These are phyloP conservation scores for Epichloe baconii DNA, from an alignment of 2,329 filamentous ascomycete genomes.

Conservation along the genomic window DNA sequence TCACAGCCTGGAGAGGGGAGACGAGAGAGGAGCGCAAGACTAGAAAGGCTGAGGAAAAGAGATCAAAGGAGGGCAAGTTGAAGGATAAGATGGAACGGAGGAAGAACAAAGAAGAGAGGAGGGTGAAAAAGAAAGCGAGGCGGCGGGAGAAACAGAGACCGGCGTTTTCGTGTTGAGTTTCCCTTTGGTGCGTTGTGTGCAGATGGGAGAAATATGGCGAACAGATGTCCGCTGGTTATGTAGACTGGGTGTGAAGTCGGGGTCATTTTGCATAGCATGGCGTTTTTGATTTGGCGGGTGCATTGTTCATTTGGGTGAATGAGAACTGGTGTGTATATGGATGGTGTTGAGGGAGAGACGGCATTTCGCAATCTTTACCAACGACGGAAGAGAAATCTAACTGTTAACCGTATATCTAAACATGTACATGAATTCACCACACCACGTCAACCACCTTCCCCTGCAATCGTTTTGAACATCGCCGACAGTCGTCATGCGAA, in stretches of 20 bases:
- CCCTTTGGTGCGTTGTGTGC: neutral
- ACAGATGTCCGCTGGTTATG: neutral
- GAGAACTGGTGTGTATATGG: neutral
- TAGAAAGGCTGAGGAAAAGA: conserved; percentile 20
- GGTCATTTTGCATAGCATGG: conserved; percentile 5
- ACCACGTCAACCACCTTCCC: neutral
- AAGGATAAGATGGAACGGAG: conserved; percentile 10
- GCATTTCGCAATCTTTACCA: too few species aligned
- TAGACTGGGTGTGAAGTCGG: neutral
- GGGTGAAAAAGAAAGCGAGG: conserved; percentile 30
- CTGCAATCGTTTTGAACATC: neutral
- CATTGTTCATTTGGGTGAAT: neutral
- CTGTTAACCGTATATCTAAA: neutral
- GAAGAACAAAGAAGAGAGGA: conserved; percentile 28
- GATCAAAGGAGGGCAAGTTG: conserved; percentile 16
- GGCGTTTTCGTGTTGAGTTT: conserved; percentile 7
- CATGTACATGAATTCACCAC: neutral
- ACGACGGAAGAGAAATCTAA: too few species aligned
- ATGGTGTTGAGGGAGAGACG: too few species aligned
- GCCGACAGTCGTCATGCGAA: neutral
- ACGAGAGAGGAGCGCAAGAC: conserved; percentile 30
- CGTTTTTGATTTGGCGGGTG: neutral
- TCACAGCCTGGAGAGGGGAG: conserved; percentile 7
- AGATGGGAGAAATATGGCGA: neutral
- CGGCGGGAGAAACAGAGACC: conserved; percentile 21